Evolutionary conservation across 805 yeast genomes (phyloP).

Genomic region (Candida stauntonica): DNA sequence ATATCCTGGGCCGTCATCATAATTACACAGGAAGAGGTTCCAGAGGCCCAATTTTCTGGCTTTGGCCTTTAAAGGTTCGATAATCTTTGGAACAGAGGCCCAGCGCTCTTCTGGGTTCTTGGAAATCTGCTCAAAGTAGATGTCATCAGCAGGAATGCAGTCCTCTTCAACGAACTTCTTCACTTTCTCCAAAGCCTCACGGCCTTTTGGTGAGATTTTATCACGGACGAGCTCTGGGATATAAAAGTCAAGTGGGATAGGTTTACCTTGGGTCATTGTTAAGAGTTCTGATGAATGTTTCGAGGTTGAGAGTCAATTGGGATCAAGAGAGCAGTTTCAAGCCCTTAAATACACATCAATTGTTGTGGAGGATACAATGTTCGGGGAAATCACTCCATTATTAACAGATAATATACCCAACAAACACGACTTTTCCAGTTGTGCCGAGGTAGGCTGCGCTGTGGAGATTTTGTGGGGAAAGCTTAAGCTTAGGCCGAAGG

Average conservation of each 20-base stretch:
- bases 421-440: too few relatives aligned
- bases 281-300: too few relatives aligned
- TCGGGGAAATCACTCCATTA: neutral
- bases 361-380: neutral
- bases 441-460: neutral
- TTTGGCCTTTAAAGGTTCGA: slow-evolving; percentile 47
- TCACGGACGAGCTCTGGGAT: slow-evolving; percentile 35
- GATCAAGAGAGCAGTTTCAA: slow-evolving; percentile 1
- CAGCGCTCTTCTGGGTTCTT: slow-evolving; percentile 41
- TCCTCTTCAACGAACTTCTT: slow-evolving; percentile 52
- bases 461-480: slow-evolving; percentile 4
- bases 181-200: slow-evolving; percentile 31
- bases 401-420: neutral
- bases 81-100: slow-evolving; percentile 41
- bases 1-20: slow-evolving; percentile 49
- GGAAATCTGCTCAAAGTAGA: slow-evolving; percentile 38
- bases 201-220: slow-evolving; percentile 32
- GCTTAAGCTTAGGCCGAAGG: neutral
- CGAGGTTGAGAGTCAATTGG: too few relatives aligned
- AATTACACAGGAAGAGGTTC: slow-evolving; percentile 49
- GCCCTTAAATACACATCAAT: neutral
- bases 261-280: too few relatives aligned
- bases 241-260: slow-evolving; percentile 21
- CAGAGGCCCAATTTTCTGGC: slow-evolving; percentile 52
- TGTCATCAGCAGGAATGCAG: slow-evolving; percentile 51